phyloP scores from a whole-genome alignment of 1,284 basidiomycete genomes.

The Sporisorium graminicola region DNA sequence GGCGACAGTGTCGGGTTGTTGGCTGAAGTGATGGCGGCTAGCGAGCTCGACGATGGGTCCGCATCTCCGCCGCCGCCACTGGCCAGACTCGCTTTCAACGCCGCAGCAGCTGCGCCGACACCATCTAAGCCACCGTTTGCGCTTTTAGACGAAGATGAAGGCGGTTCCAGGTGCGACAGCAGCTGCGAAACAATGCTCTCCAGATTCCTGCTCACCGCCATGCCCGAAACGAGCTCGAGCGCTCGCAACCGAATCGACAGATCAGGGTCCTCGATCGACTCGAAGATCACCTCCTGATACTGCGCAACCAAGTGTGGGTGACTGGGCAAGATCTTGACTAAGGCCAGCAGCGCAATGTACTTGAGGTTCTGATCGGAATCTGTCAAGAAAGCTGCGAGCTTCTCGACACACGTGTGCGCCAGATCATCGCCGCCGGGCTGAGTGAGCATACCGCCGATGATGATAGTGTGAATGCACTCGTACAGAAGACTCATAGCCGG shows the following conservation, averaged over 20 bases:
- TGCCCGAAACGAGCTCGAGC: conserved; percentile 90
- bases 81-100: conserved; percentile 71
- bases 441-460: conserved; percentile 91
- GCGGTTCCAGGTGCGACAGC: conserved; percentile 82
- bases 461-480: conserved; percentile 98
- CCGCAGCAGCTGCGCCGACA: conserved; percentile 71
- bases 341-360: conserved; percentile 93
- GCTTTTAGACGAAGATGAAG: conserved; percentile 62
- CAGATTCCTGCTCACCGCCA: conserved; percentile 85
- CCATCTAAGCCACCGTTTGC: conserved; percentile 8
- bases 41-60: conserved; percentile 39
- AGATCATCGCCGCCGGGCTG: conserved; percentile 74
- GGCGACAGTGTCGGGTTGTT: conserved; percentile 73
- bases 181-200: conserved; percentile 90
- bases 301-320: conserved; percentile 91
- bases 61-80: conserved; percentile 68
- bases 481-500: conserved; percentile 95
- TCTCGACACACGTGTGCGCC: conserved; percentile 89
- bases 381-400: conserved; percentile 89
- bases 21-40: conserved; percentile 42
- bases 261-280: conserved; percentile 91
- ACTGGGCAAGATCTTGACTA: conserved; percentile 94
- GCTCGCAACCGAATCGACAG: conserved; percentile 95
- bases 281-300: conserved; percentile 90
- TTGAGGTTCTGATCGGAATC: conserved; percentile 94